Evolutionary conservation across 768 basidiomycete species (phyloP).

Genomic region (Sarcomyxa edulis): DNA sequence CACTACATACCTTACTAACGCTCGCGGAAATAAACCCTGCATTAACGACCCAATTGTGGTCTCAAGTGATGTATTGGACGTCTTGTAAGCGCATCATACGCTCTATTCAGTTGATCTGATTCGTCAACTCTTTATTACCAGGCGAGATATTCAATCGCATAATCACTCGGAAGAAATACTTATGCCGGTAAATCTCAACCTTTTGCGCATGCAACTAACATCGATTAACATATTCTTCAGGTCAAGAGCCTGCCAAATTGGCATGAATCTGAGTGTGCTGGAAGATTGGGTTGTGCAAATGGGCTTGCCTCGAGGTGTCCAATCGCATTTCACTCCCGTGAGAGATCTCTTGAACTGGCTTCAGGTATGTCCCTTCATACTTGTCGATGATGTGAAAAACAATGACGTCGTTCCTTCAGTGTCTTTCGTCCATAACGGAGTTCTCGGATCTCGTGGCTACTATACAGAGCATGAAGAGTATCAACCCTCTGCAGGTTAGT

Average conservation of each 20-base stretch:
- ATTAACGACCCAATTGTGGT: conserved; percentile 86
- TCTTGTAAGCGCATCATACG: conserved; percentile 64
- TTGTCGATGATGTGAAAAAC: background rate
- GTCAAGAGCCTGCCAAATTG: conserved; percentile 85
- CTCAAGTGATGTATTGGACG: conserved; percentile 98
- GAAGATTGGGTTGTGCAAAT: conserved; percentile 91
- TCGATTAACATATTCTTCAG: conserved; percentile 26
- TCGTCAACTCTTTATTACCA: conserved; percentile 21
- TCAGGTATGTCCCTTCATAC: conserved; percentile 43
- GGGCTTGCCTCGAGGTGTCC: conserved; percentile 74
- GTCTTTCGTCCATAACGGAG: conserved; percentile 80
- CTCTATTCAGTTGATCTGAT: background rate
- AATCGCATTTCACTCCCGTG: conserved; percentile 78
- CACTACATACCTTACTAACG: conserved; percentile 76
- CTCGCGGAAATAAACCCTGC: conserved; percentile 89
- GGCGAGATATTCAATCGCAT: conserved; percentile 85
- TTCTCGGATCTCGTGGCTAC: conserved; percentile 87
- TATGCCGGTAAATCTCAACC: conserved; percentile 62
- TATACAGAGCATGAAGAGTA: conserved; percentile 77
- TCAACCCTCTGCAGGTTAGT: conserved; percentile 88
- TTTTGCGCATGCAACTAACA: background rate
- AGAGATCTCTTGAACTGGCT: conserved; percentile 83
- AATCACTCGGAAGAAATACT: conserved; percentile 87
- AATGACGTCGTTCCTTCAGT: conserved; percentile 36
- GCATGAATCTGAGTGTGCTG: conserved; percentile 76